Base-by-base conservation (phyloP, 176 grass and related monocot genomes). In the Triticum turgidum region DNA sequence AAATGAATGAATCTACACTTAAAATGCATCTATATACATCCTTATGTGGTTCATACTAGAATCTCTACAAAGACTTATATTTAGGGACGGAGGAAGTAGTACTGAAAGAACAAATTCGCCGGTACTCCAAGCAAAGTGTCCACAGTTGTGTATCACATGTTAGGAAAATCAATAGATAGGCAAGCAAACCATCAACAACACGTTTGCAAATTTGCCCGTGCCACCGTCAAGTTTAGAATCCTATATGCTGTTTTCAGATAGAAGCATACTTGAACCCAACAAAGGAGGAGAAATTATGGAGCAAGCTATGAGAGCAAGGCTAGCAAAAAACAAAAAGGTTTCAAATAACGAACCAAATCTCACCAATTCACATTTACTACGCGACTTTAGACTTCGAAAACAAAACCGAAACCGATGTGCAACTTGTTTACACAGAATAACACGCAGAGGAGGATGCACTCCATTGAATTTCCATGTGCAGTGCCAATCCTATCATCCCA, bases 271-370 rank as follows among this genome's bases (percentile, higher is more conserved):
- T 25, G 7, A 39, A 54, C 73, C 13, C 1, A 80, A 32, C 15
- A 64, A 35, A 35, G 27, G 4, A 11, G 2, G 11, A 17, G 21
- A 13, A 83, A 58, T 17, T 7, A 29, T 68, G 4, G 72, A 29
- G 56, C 5, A 15, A 14, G 47, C 33, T n/a, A 59, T 34, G 32
- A 39, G 18, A 52, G 24, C 5, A 52, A 61, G 13, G 0, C 11
- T 29, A 65, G 39, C 38, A 59, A 58, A 80, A 9, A 84, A 45
- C 5, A 20, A 73, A 15, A n/a, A 4, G 59, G 21, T 22, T 61
- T 59, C 37, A 76, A 70, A 29, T 49, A 69, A 90, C 52, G 54
- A 86, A 65, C 74, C 82, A 85, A 85, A 88, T 56, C 33, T 85
- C 70, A 70, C 11, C 73, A 72, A 72, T 82, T 81, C 62, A 69